Percentiles rank a stretch among this genome's conserved stretches.
phyloP scores from a whole-genome alignment of 306 rosid species.

The Cicer bijugum region DNA sequence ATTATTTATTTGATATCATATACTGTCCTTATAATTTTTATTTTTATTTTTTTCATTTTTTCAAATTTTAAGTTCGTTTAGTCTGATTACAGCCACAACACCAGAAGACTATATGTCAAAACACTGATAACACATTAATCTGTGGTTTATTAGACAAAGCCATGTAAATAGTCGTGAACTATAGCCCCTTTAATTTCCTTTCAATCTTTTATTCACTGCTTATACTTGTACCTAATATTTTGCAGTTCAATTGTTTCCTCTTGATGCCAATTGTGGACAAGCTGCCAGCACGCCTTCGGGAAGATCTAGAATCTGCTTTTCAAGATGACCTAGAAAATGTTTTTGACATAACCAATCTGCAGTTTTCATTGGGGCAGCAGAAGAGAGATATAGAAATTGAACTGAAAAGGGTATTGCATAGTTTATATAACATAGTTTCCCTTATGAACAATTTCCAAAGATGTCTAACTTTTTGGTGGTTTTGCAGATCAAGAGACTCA shows the following conservation, averaged over 20 bases:
- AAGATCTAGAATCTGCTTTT: constrained; percentile 89
- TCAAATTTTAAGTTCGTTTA: constrained; percentile 9
- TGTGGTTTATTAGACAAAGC: neutral
- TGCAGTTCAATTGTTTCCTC: constrained; percentile 97
- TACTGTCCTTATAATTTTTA: neutral
- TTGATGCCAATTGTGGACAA: constrained; percentile 98
- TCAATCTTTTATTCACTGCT: constrained; percentile 33
- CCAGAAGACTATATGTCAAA: neutral
- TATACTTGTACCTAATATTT: constrained; percentile 41
- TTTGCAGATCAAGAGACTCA: constrained; percentile 88
- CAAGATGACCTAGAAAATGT: constrained; percentile 84
- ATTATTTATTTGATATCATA: neutral
- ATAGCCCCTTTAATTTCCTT: neutral
- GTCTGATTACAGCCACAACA: constrained; percentile 16
- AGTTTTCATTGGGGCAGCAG: constrained; percentile 71
- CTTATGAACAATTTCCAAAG: constrained; percentile 24
- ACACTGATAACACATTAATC: constrained; percentile 17
- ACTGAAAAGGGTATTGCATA: constrained; percentile 77
- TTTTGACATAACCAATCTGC: constrained; percentile 82
- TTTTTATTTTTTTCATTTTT: constrained; percentile 1
- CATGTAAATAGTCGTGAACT: constrained; percentile 29
- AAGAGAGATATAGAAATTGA: constrained; percentile 81
- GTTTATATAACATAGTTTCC: constrained; percentile 30
- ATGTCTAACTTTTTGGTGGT: constrained; percentile 22
- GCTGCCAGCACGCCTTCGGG: constrained; percentile 89